Base-by-base conservation (phyloP, 768 basidiomycete genomes). In the Suillus subluteus region DNA sequence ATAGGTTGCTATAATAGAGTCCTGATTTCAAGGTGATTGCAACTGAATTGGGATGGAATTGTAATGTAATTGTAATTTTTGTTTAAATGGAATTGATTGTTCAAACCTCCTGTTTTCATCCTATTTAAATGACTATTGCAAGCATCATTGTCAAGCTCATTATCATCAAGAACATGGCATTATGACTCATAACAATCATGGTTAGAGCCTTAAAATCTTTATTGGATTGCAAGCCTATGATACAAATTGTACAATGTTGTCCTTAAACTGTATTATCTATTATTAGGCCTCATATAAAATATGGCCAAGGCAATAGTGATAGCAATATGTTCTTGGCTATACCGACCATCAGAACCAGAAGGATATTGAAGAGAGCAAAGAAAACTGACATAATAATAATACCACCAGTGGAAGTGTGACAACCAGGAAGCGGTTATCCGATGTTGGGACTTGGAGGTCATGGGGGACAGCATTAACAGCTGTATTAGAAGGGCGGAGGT, bases 101-200 rank as follows among this genome's bases (percentile, higher is more conserved):
- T 52, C 26, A 52, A 52, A 52, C 50, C 50, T 52, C 15, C 50
- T 15, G 26, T 52, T 52, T 52, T 52, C 26, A 15, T 52, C 26
- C 15, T 26, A 52, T 52, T 52, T 52, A 30, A 52, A 30, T 52
- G 15, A 2, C 52, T 52, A 15, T 52, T 52, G 52, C 52, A 30
- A 52, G 52, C 52, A 52, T 52, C 50, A 52, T 52, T 52, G 2
- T 26, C 52, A 52, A 52, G 50, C 50, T 52, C 52, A 52, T 52
- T 52, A 26, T 30, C 50, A 52, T 26, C 26, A 26, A 26, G 2
- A 26, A 26, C 26, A 26, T 26, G 26, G 50, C 26, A 52, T 52
- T 52, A 26, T 3, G 7, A 52, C 15, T 8, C 52, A 52, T 30
- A 52, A 52, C 26, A 4, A 52, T 52, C 52, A 52, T 52, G 26